Evolutionary conservation across 179 eudicot genomes (phyloP).

Genomic region (Vitellaria paradoxa): DNA sequence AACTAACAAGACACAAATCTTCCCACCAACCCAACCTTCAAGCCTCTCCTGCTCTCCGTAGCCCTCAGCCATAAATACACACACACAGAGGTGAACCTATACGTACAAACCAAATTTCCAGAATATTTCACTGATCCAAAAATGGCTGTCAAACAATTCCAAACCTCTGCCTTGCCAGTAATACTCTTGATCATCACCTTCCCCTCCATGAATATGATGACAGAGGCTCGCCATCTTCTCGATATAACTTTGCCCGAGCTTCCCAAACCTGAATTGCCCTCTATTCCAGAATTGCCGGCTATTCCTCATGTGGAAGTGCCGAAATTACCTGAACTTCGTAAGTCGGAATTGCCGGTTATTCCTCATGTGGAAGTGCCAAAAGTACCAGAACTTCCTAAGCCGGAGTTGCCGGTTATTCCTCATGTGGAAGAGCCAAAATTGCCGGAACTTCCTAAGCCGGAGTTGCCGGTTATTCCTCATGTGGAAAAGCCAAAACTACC

Average conservation of each 20-base stretch:
- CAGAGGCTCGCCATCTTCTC: slow-evolving; percentile 28
- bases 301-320: slow-evolving; percentile 11
- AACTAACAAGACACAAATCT: slow-evolving; percentile 5
- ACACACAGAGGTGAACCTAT: background rate
- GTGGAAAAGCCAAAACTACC: background rate
- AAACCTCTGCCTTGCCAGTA: background rate
- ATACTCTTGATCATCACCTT: background rate
- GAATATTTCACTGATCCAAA: background rate
- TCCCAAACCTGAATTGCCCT: slow-evolving; percentile 31
- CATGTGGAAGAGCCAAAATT: slow-evolving; percentile 12
- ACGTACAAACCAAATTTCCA: background rate
- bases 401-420: slow-evolving; percentile 17
- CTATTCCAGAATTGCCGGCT: slow-evolving; percentile 10
- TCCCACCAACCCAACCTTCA: slow-evolving; percentile 2
- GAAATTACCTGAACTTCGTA: background rate
- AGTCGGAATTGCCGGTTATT: slow-evolving; percentile 16
- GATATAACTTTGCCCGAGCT: slow-evolving; percentile 29
- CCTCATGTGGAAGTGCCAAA: background rate
- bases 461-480: background rate
- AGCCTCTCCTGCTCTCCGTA: background rate
- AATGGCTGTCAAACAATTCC: slow-evolving; percentile 24
- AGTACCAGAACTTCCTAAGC: slow-evolving; percentile 6
- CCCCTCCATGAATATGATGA: slow-evolving; percentile 11
- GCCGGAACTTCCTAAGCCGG: slow-evolving; percentile 20
- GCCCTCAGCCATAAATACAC: background rate